phyloP scores from a whole-genome alignment of 225 moss, liverwort and hornwort species.

The Pseudoscleropodium purum region DNA sequence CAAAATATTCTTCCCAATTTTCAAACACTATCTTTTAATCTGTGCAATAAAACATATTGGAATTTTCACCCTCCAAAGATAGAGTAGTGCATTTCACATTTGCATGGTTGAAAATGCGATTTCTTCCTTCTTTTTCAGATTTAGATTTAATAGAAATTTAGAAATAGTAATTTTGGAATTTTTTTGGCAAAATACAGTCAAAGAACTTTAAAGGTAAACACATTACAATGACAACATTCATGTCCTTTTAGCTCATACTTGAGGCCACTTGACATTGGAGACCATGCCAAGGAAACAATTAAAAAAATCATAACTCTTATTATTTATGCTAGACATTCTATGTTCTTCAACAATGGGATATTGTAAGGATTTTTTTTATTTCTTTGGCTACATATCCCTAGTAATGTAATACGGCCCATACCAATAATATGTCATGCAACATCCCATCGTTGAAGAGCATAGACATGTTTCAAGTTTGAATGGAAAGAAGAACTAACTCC shows the following conservation, averaged over 20 bases:
- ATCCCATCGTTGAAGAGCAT: not conserved
- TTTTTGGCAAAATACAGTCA: rapidly evolving
- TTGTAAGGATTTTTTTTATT: not conserved
- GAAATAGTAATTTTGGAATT: not conserved
- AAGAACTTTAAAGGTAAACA: not conserved
- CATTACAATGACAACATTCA: not conserved
- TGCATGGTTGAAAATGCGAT: not conserved
- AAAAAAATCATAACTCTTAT: no score
- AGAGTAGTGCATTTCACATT: rapidly evolving
- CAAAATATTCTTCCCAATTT: not conserved
- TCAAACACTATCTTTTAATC: not conserved
- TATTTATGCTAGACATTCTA: not conserved
- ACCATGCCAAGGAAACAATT: not conserved
- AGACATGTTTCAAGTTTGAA: not conserved
- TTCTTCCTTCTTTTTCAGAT: not conserved
- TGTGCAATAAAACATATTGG: rapidly evolving
- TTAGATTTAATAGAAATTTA: not conserved
- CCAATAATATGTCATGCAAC: not conserved
- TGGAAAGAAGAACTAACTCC: not conserved
- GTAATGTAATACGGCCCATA: not conserved
- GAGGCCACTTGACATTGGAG: not conserved
- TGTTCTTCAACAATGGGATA: not conserved
- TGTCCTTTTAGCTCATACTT: not conserved
- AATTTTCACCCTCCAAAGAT: not conserved
- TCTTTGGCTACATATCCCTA: not conserved